Evolutionary conservation across 2,329 filamentous ascomycete species (phyloP).

Genomic region (Septoria linicola): DNA sequence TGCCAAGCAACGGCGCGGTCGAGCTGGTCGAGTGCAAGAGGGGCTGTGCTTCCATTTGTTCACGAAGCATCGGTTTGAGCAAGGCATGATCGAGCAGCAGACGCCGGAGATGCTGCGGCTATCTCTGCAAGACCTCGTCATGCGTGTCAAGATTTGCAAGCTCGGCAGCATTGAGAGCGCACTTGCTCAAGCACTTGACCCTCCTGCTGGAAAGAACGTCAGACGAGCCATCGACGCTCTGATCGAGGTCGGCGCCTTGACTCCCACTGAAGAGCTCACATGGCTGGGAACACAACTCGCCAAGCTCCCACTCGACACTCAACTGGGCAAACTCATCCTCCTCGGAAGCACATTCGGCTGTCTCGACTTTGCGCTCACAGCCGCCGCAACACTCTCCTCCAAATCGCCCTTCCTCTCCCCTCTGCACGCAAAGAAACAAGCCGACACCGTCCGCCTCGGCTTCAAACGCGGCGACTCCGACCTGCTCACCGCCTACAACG

Average conservation of each 20-base stretch:
- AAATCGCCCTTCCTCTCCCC: constrained; percentile 91
- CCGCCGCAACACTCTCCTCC: constrained; percentile 88
- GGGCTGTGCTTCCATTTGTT: constrained; percentile 96
- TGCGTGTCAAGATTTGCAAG: constrained; percentile 96
- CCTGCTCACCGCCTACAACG: constrained; percentile 88
- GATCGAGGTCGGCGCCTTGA: constrained; percentile 88
- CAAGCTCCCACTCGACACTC: constrained; percentile 86
- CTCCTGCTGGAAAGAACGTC: constrained; percentile 88
- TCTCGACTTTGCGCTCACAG: constrained; percentile 85
- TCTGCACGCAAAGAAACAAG: constrained; percentile 78
- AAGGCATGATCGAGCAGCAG: constrained; percentile 82
- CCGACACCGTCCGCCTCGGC: constrained; percentile 71
- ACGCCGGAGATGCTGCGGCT: constrained; percentile 94
- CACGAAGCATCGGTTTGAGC: constrained; percentile 84
- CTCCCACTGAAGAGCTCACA: constrained; percentile 76
- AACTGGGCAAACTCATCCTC: constrained; percentile 88
- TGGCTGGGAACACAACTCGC: constrained; percentile 83
- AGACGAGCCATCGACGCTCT: constrained; percentile 88
- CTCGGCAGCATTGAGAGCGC: constrained; percentile 91
- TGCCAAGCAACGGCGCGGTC: constrained; percentile 88
- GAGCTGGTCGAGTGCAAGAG: constrained; percentile 92
- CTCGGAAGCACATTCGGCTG: constrained; percentile 85
- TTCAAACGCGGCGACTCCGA: constrained; percentile 90
- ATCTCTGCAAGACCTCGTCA: constrained; percentile 89
- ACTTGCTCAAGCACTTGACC: constrained; percentile 80